Conservation (phyloP, 495 filamentous ascomycete species). For the Aspergillus ellipticus region DNA sequence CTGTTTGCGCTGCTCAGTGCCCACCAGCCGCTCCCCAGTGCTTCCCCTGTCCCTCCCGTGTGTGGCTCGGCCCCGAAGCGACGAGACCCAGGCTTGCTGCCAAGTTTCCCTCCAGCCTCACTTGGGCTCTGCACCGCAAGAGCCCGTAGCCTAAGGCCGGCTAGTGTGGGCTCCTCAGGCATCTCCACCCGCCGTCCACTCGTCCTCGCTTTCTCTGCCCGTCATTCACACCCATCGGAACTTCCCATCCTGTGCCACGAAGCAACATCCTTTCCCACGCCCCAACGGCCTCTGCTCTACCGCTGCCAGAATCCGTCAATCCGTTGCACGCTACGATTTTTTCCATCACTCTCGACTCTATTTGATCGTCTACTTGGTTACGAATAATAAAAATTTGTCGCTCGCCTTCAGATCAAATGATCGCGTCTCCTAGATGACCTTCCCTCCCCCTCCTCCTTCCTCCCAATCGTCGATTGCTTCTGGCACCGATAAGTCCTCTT, state of each 20-base stretch:
- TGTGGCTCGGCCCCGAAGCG: no score
- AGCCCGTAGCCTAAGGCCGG: not conserved
- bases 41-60: no score
- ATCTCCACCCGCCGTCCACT: constrained; percentile 20
- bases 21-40: no score
- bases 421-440: constrained; percentile 63
- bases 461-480: constrained; percentile 61
- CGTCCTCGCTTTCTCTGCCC: constrained; percentile 22
- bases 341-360: constrained; percentile 3
- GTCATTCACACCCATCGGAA: constrained; percentile 24
- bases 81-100: not conserved
- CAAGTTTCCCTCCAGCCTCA: not conserved
- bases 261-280: constrained; percentile 23
- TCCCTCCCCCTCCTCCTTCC: constrained; percentile 58
- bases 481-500: constrained; percentile 53
- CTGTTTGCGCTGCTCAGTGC: no score
- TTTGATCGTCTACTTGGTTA: constrained; percentile 21
- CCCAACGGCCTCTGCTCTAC: constrained; percentile 15
- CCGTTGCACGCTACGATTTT: constrained; percentile 3
- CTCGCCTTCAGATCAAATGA: constrained; percentile 52
- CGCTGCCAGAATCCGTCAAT: constrained; percentile 11
- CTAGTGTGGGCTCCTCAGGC: constrained; percentile 21
- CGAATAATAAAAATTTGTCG: constrained; percentile 42
- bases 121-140: not conserved
- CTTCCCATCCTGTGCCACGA: constrained; percentile 27